Percentiles rank a stretch among this genome's conserved stretches.
These are phyloP conservation scores for Saccharum officinarum DNA, from an alignment of 176 grass and related monocot genomes.

Conservation along the genomic window DNA sequence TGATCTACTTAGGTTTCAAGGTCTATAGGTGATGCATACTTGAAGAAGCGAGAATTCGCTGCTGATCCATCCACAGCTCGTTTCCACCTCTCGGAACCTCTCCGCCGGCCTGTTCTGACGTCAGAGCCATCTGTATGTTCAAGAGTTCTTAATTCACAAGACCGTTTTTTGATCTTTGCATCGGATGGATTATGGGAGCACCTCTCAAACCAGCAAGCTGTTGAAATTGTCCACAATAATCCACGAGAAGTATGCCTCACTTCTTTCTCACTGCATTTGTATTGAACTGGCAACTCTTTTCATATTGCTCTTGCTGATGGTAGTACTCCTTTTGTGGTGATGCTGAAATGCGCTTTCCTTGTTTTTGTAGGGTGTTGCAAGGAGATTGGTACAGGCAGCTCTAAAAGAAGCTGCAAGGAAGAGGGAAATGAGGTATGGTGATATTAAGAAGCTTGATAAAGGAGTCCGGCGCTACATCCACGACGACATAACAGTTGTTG, in stretches of 20 bases:
- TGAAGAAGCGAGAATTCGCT: slow-evolving; percentile 87
- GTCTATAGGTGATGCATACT: slow-evolving; percentile 93
- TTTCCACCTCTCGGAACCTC: slow-evolving; percentile 81
- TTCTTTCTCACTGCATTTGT: neutral
- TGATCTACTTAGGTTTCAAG: slow-evolving; percentile 83
- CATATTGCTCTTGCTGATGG: neutral
- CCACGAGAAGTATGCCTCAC: slow-evolving; percentile 32
- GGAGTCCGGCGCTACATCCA: slow-evolving; percentile 65
- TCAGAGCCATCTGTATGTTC: slow-evolving; percentile 75
- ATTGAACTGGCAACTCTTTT: neutral
- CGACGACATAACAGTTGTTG: slow-evolving; percentile 64
- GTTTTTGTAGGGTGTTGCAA: slow-evolving; percentile 57
- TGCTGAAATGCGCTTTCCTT: neutral
- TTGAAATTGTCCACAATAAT: slow-evolving; percentile 63
- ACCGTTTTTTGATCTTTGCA: slow-evolving; percentile 90
- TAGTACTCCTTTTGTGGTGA: neutral
- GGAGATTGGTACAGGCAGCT: slow-evolving; percentile 52
- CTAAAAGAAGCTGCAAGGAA: slow-evolving; percentile 62
- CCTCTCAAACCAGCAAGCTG: slow-evolving; percentile 84
- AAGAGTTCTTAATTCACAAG: slow-evolving; percentile 66
- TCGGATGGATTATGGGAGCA: slow-evolving; percentile 98
- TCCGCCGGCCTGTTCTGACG: slow-evolving; percentile 67
- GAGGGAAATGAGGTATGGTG: slow-evolving; percentile 57
- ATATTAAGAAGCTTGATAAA: slow-evolving; percentile 59
- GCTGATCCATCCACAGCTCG: slow-evolving; percentile 72